phyloP scores from a whole-genome alignment of 2,329 filamentous ascomycete genomes.

The Pseudogymnoascus sp. region DNA sequence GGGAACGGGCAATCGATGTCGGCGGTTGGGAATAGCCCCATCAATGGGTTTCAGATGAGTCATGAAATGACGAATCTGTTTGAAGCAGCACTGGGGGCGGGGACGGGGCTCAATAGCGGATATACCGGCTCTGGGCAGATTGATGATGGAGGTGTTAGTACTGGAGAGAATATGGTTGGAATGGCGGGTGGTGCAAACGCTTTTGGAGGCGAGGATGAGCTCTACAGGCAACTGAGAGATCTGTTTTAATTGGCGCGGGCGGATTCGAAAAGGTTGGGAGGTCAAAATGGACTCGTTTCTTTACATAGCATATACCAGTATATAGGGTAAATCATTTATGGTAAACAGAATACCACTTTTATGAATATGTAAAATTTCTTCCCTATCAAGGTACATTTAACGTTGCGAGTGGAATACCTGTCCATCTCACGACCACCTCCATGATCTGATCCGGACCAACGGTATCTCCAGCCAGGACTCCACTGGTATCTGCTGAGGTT shows the following conservation, averaged over 20 bases:
- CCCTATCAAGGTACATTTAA: too few relatives aligned
- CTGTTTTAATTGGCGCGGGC: constrained; percentile 22
- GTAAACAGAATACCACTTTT: not conserved
- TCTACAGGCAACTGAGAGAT: constrained; percentile 29
- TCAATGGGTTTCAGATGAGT: constrained; percentile 31
- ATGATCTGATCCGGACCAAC: too few relatives aligned
- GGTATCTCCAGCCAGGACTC: too few relatives aligned
- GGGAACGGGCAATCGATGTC: constrained; percentile 17
- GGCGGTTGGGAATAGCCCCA: constrained; percentile 18
- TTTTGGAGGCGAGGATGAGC: constrained; percentile 29
- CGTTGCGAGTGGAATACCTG: too few relatives aligned
- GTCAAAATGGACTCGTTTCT: not conserved
- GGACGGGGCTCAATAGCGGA: constrained; percentile 12
- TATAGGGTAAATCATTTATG: not conserved
- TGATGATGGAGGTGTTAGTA: constrained; percentile 20
- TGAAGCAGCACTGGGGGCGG: constrained; percentile 26
- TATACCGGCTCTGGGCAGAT: constrained; percentile 15
- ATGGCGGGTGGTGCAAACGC: constrained; percentile 17
- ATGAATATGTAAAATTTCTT: not conserved
- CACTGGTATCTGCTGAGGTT: too few relatives aligned
- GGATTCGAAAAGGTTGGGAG: not conserved
- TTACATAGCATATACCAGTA: not conserved
- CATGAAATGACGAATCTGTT: constrained; percentile 31
- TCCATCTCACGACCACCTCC: too few relatives aligned
- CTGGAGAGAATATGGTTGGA: constrained; percentile 17